Percentiles rank a stretch among this genome's conserved stretches.
Conservation (phyloP, 345 rosid species). For the Populus davidiana region DNA sequence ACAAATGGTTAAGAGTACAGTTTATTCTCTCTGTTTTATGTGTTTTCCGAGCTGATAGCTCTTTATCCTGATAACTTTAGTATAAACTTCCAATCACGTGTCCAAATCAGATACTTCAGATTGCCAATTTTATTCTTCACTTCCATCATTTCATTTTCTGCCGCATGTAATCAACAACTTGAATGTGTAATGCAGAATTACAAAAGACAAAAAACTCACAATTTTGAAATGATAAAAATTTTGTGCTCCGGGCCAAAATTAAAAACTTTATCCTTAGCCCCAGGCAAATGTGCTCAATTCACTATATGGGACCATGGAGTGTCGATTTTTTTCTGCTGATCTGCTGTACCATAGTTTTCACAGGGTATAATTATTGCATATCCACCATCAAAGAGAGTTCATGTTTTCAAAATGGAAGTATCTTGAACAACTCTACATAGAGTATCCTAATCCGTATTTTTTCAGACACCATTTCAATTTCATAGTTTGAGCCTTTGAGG, state of each 20-base stretch:
- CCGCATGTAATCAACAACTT: neutral
- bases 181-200: neutral
- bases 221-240: neutral
- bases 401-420: neutral
- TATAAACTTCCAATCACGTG: neutral
- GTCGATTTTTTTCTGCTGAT: neutral
- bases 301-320: neutral
- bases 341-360: neutral
- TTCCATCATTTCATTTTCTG: neutral
- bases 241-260: neutral
- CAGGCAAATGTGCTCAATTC: neutral
- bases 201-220: neutral
- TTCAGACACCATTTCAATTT: neutral
- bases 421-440: neutral
- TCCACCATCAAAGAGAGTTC: neutral
- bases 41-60: neutral
- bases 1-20: neutral
- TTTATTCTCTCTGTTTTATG: constrained; percentile 3
- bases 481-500: neutral
- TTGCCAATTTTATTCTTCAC: neutral
- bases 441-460: neutral
- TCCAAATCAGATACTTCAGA: neutral
- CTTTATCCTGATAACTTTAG: neutral
- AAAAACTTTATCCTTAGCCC: neutral
- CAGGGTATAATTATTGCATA: neutral